A percentile compares a stretch with the other conserved stretches of the same genome.
phyloP scores from a whole-genome alignment of 352 stramenopile species.

The Phytophthora constricta region DNA sequence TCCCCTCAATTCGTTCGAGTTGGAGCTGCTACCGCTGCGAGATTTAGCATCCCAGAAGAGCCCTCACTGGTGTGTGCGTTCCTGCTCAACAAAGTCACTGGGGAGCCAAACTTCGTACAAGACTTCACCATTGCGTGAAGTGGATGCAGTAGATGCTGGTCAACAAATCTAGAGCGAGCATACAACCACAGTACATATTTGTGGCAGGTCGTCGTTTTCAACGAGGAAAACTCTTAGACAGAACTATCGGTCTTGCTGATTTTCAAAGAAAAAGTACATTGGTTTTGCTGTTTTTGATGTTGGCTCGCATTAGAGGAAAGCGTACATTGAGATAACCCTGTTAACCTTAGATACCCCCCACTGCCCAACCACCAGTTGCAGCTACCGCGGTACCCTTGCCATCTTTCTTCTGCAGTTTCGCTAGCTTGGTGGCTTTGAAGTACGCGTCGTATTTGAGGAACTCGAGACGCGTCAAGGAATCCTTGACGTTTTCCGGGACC shows the following conservation, averaged over 20 bases:
- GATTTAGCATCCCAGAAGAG: neutral
- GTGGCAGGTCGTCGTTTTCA: too few relatives aligned
- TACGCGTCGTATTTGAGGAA: neutral
- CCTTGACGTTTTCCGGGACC: neutral
- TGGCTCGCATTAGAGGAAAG: too few relatives aligned
- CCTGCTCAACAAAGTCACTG: neutral
- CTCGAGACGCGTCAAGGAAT: neutral
- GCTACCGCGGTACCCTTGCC: neutral
- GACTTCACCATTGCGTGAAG: neutral
- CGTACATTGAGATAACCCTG: too few relatives aligned
- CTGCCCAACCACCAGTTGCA: neutral
- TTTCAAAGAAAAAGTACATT: too few relatives aligned
- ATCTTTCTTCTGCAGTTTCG: neutral
- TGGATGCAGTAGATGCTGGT: too few relatives aligned
- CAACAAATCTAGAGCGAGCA: too few relatives aligned
- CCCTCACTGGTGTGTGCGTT: neutral
- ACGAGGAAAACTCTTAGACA: too few relatives aligned
- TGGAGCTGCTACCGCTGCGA: neutral
- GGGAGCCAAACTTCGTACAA: neutral
- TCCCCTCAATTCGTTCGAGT: neutral
- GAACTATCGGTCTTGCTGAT: too few relatives aligned
- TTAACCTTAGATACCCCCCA: too few relatives aligned
- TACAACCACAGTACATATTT: too few relatives aligned
- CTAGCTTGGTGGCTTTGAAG: neutral
- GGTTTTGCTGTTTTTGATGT: too few relatives aligned